Base-by-base conservation (phyloP, 2,329 filamentous ascomycete genomes). In the Dactylellina cionopaga region DNA sequence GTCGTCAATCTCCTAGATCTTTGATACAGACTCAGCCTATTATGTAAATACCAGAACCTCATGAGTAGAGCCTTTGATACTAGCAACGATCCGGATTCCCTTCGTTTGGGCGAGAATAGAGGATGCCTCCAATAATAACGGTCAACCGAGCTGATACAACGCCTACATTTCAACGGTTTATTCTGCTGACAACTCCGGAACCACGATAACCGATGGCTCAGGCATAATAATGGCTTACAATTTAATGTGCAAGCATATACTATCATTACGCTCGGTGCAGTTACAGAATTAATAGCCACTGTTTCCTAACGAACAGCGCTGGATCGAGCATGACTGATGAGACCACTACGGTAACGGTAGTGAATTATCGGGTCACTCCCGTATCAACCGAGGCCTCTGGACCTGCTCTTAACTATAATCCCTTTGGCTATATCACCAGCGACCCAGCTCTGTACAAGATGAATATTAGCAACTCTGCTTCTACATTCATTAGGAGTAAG, bases 401-500 rank as follows among this genome's bases (percentile, higher is more conserved):
- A 9, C 13, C 37, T 3, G 24, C n/a, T 37, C 29, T 24, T 37
- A 29, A 10, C 11, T 60, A 43, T 22, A 29, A 46, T 19, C 5
- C 29, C 3, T 60, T 37, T 19, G 56, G 56, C 6, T 60, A 60
- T 27, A 24, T 60, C 10, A 49, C 17, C n/a, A 39, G 49, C 19
- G 17, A 49, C 29, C 10, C 22, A 6, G 25, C 25, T 7, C 24
- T 60, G 22, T 37, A 49, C 27, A 27, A 22, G 17, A 27, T 60
- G n/a, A 27, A 60, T 25, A 25, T 41, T 10, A 25, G n/a, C 3
- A 47, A n/a, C 1, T 49, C 41, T 5, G 19, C n/a, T 15, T 29
- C 37, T 10, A 49, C 56, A 7, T 10, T 47, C 0, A n/a, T 60
- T 15, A 60, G 25, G 11, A 17, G 43, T 2, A 25, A 37, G 9